phyloP scores from a whole-genome alignment of 1,139 yeast genomes.

The Saccharomyces hybrid region DNA sequence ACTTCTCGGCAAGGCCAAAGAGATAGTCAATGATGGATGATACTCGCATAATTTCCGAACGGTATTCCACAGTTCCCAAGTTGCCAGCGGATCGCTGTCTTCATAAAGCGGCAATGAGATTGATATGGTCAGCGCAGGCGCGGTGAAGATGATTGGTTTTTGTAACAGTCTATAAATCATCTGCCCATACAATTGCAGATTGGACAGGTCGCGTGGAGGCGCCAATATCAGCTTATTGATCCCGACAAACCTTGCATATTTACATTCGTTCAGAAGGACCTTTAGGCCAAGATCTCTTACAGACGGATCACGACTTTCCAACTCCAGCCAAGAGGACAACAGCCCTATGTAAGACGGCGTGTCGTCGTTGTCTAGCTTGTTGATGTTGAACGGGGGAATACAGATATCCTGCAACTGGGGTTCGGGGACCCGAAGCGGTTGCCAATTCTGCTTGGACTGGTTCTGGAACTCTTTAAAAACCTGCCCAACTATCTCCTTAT shows the following conservation, averaged over 20 bases:
- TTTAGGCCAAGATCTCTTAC: slow-evolving; percentile 47
- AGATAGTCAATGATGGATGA: slow-evolving; percentile 44
- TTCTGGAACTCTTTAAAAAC: slow-evolving; percentile 32
- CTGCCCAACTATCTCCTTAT: slow-evolving; percentile 36
- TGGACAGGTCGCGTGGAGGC: slow-evolving; percentile 52
- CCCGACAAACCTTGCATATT: slow-evolving; percentile 53
- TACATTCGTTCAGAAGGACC: slow-evolving; percentile 47
- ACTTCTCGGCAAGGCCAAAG: slow-evolving; percentile 47
- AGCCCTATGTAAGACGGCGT: slow-evolving; percentile 36
- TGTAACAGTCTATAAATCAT: slow-evolving; percentile 33
- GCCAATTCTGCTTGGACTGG: slow-evolving; percentile 7
- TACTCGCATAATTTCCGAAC: slow-evolving; percentile 48
- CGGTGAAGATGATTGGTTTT: slow-evolving; percentile 15
- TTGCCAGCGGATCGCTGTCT: slow-evolving; percentile 45
- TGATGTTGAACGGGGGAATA: slow-evolving; percentile 27
- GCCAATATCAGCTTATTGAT: slow-evolving; percentile 44
- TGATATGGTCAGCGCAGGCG: slow-evolving; percentile 21
- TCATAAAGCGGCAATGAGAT: slow-evolving; percentile 34
- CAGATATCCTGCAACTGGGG: slow-evolving; percentile 37
- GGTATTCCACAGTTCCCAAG: slow-evolving; percentile 69
- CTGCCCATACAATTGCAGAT: slow-evolving; percentile 44
- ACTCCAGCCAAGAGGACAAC: slow-evolving; percentile 57
- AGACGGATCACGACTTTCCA: slow-evolving; percentile 43
- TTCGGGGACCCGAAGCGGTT: slow-evolving; percentile 25
- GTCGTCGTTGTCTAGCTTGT: slow-evolving; percentile 3